Base-by-base conservation (phyloP, 2,329 filamentous ascomycete species). In the Chaetothyriales sp. region DNA sequence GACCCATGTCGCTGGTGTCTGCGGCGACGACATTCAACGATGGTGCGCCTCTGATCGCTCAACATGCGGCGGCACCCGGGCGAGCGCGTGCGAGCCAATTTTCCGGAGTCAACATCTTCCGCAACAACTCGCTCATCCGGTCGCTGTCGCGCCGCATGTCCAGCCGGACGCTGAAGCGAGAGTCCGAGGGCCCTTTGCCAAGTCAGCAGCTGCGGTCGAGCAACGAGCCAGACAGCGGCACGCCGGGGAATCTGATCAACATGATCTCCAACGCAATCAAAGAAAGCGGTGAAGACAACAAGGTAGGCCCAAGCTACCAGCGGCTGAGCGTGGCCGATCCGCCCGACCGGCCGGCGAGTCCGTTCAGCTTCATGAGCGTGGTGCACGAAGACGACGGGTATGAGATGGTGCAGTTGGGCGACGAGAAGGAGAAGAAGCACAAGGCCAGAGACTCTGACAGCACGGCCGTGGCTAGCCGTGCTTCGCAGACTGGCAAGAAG, bases 311-410 rank as follows among this genome's bases (percentile, higher is more conserved):
- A 40, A 50, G 53, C 22, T 60, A 61, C 50, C 37, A 55, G 18
- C 50, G 47, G 44, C 51, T 61, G 2, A 29, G 37, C 1, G 28
- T 49, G 13, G 49, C 37, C 3, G 52, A 55, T 5, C 29, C 43
- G 28, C 95, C 89, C 0, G 77, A 85, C 43, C 89, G 90, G 0
- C 77, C 82, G 0, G 89, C 89, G 0, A 67, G 72, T 10, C 73
- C 82, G 0, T 97, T 78, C 70, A 77, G 70, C 33, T 89, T 89
- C 3, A 75, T 86, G 5, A 90, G 89, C 2, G 58, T 53, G n/a
- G 53, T 54, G 37, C 52, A 58, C 37, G 59, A 60, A 43, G 44
- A 57, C 29, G 54, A 60, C 10, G 52, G 50, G 5, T 61, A 60
- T 43, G 58, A 61, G 45, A 59, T 61, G 58, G 51, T 56, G 13